These are phyloP conservation scores for Plasmodium blacklocki DNA, from an alignment of 169 alveolate species.

Conservation along the genomic window DNA sequence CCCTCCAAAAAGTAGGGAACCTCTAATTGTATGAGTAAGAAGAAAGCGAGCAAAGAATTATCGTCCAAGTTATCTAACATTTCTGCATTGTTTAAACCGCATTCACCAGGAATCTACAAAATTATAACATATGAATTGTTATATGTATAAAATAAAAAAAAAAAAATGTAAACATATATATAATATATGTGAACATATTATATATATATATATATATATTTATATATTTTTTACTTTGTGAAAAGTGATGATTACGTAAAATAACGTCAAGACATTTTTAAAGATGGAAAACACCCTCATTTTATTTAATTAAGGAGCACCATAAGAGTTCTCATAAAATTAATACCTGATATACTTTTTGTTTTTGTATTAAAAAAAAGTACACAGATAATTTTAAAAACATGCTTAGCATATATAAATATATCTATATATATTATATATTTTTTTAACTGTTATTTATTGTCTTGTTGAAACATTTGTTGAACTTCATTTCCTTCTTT, in stretches of 20 bases:
- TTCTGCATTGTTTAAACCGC: background rate
- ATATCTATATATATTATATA: too few relatives aligned
- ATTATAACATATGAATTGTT: background rate
- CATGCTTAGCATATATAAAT: too few relatives aligned
- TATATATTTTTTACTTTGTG: slow-evolving; percentile 3
- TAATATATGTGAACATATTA: background rate
- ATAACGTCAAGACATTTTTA: slow-evolving; percentile 13
- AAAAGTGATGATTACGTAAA: slow-evolving; percentile 1
- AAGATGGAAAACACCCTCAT: slow-evolving; percentile 20
- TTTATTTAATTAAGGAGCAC: background rate
- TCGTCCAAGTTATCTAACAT: slow-evolving; percentile 24
- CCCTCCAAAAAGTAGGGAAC: slow-evolving; percentile 32
- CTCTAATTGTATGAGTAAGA: slow-evolving; percentile 41
- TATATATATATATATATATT: background rate
- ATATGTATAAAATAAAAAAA: background rate
- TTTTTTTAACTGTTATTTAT: too few relatives aligned
- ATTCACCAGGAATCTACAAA: slow-evolving; percentile 1
- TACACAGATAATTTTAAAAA: too few relatives aligned
- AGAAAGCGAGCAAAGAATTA: slow-evolving; percentile 33
- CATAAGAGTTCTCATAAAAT: background rate
- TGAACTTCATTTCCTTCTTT: too few relatives aligned
- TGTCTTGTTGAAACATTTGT: too few relatives aligned
- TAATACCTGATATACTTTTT: too few relatives aligned
- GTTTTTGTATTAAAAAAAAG: too few relatives aligned
- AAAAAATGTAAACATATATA: background rate